A percentile compares a stretch with the other conserved stretches of the same genome.
Conservation (phyloP, 108 stramenopile species). For the Cyclotella atomus region DNA sequence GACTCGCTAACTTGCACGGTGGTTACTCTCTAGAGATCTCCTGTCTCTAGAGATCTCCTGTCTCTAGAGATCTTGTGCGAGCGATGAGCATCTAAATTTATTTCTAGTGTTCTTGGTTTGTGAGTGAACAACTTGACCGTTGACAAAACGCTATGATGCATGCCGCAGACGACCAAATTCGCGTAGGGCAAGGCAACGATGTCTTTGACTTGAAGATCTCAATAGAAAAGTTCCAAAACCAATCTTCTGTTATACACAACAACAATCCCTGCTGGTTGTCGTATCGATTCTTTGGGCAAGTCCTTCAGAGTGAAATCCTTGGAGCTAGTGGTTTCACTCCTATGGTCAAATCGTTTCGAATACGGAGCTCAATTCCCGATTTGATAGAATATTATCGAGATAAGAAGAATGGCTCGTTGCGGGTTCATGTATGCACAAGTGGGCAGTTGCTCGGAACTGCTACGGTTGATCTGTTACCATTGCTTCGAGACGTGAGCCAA, state of each 20-base stretch:
- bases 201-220: constrained; percentile 40
- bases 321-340: constrained; percentile 3
- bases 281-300: constrained; percentile 35
- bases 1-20: too few species aligned
- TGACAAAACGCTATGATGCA: too few species aligned
- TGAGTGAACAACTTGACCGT: too few species aligned
- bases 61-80: too few species aligned
- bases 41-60: too few species aligned
- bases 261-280: constrained; percentile 39
- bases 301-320: constrained; percentile 41
- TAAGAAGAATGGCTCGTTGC: constrained; percentile 32
- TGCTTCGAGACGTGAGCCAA: constrained; percentile 5
- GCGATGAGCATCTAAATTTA: too few species aligned
- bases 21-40: too few species aligned
- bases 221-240: constrained; percentile 26
- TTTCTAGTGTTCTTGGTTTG: too few species aligned
- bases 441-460: constrained; percentile 36
- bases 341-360: constrained; percentile 32
- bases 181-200: constrained; percentile 10
- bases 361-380: constrained; percentile 27
- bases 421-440: constrained; percentile 36
- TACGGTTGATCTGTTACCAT: constrained; percentile 19
- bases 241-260: neutral
- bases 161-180: too few species aligned
- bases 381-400: constrained; percentile 26